phyloP scores from a whole-genome alignment of 805 yeast genomes.

The Kazachstania psychrophila region DNA sequence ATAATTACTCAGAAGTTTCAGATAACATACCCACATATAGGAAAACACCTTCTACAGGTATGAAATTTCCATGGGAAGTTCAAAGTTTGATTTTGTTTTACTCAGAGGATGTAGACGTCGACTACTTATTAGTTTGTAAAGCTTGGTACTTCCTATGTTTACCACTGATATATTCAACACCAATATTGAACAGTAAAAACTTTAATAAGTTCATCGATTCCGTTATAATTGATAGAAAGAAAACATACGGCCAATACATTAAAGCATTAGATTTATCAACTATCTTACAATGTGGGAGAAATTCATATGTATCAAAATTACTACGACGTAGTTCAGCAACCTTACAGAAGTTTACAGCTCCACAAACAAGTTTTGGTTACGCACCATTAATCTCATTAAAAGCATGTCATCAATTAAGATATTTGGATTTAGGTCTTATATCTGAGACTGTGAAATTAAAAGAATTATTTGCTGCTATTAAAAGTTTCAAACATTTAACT shows the following conservation, averaged over 20 bases:
- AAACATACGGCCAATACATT: constrained; percentile 49
- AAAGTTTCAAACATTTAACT: constrained; percentile 51
- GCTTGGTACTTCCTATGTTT: constrained; percentile 50
- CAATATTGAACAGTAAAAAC: constrained; percentile 55
- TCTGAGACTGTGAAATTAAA: constrained; percentile 82
- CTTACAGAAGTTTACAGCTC: constrained; percentile 69
- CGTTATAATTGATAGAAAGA: constrained; percentile 40
- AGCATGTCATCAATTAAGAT: constrained; percentile 52
- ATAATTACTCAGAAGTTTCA: neutral
- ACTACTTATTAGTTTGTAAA: constrained; percentile 51
- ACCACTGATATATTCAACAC: constrained; percentile 58
- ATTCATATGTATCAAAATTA: constrained; percentile 77
- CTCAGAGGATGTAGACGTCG: constrained; percentile 18
- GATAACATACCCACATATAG: neutral
- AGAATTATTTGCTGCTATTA: constrained; percentile 69
- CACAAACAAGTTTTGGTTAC: constrained; percentile 89
- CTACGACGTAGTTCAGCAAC: constrained; percentile 64
- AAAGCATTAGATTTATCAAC: constrained; percentile 60
- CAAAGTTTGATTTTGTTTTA: constrained; percentile 33
- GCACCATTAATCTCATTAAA: constrained; percentile 80
- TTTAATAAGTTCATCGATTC: constrained; percentile 67
- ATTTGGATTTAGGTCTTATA: constrained; percentile 73
- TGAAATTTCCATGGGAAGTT: constrained; percentile 42
- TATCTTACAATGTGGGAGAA: constrained; percentile 84
- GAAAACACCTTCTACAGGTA: neutral